Evolutionary conservation across 2,329 filamentous ascomycete genomes (phyloP), one percentile per base, ranked within the genome.

Genomic region (Trichoderma hamatum): DNA sequence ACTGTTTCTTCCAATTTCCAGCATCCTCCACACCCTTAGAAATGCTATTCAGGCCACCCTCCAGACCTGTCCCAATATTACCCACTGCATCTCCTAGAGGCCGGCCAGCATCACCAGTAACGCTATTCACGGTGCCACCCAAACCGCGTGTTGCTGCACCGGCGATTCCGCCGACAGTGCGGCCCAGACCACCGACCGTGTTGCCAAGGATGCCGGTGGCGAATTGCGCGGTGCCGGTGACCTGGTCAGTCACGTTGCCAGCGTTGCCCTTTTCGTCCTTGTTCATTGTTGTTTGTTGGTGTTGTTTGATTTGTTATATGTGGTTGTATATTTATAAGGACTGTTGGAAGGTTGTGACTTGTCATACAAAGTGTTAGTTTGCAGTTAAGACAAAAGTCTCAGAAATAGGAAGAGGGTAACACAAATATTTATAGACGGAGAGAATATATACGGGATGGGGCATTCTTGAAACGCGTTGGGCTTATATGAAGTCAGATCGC

Each of bases 1-100:
- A 75, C 71, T 76, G 71, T 70, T 78, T 81, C 79, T 85, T 85
- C 85, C 86, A 88, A 75, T 88, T 78, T 3, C 87, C 87, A 13
- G 86, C 86, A 73, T 88, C 80, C 78, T 89, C 86, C 7, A 86
- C 83, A 0, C 86, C 86, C 77, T 85, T 82, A 16, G 84, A 83
- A 2, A 88, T 80, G 58, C 77, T 79, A 54, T 80, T 79, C 46
- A 82, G 76, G 1, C 85, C 88, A 55, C 81, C 80, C 78, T 88
- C 82, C 2, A 89, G 72, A 0, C 86, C 86, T 1, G 81, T 83
- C 6, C 85, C 85, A 9, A 87, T 74, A 72, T 82, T 85, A 9
- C 82, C 81, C 14, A 89, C 68, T 2, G 82, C 86, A 72, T 89
- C 84, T 9, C 87, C 87, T 1, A 89, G 74, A 1, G 86, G 85